Percentiles rank a stretch among this genome's conserved stretches.
phyloP scores from a whole-genome alignment of 805 yeast species.

The Saturnispora halmiae region DNA sequence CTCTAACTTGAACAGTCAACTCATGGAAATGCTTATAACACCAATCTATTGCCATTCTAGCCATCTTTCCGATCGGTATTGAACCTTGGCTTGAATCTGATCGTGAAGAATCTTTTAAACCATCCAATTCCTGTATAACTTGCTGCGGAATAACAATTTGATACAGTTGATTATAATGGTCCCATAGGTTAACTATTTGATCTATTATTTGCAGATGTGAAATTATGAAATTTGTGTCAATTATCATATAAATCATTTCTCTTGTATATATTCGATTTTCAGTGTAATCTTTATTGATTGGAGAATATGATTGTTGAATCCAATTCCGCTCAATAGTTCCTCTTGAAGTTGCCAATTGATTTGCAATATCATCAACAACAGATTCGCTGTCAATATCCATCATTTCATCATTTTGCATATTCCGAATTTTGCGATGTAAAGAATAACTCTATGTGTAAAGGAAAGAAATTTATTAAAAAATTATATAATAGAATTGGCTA shows the following conservation, averaged over 20 bases:
- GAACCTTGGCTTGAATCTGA: no score
- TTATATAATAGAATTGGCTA: no score
- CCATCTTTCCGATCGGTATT: slow-evolving; percentile 29
- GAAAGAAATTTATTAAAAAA: no score
- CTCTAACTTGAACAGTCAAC: slow-evolving; percentile 42
- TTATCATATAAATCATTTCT: slow-evolving; percentile 34
- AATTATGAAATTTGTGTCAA: slow-evolving; percentile 79
- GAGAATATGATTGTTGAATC: neutral
- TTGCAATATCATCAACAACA: slow-evolving; percentile 4
- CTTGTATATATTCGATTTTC: neutral
- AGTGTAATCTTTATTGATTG: no score
- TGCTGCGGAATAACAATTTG: slow-evolving; percentile 57
- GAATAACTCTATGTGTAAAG: no score
- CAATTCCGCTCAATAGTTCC: no score
- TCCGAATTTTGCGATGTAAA: no score
- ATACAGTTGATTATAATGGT: slow-evolving; percentile 33
- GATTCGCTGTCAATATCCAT: slow-evolving; percentile 11
- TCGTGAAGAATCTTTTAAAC: slow-evolving; percentile 45
- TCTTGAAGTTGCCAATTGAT: neutral
- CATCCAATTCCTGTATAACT: slow-evolving; percentile 75
- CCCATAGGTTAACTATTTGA: slow-evolving; percentile 32
- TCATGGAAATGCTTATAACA: slow-evolving; percentile 51
- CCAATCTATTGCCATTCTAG: slow-evolving; percentile 74
- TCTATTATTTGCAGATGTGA: slow-evolving; percentile 57
- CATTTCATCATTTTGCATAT: slow-evolving; percentile 1